These are phyloP conservation scores for Niveomyces coronatus DNA, from an alignment of 2,329 filamentous ascomycete species.

Conservation along the genomic window DNA sequence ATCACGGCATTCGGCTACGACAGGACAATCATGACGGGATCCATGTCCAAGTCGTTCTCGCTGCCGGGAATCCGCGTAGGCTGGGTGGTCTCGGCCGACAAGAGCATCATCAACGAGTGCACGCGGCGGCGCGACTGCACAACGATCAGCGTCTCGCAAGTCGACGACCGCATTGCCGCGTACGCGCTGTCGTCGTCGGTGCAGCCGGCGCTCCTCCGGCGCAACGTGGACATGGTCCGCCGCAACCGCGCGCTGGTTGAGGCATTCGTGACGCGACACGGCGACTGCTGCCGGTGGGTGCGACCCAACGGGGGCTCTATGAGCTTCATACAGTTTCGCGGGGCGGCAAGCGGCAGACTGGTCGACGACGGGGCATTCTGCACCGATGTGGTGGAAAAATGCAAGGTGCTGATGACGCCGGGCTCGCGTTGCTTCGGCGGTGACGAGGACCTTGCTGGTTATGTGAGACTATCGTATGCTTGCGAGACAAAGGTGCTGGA, in stretches of 20 bases:
- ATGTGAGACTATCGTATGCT: conserved; percentile 68
- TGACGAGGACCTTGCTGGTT: conserved; percentile 57
- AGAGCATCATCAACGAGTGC: conserved; percentile 50
- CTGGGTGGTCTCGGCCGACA: conserved; percentile 65
- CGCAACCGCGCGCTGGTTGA: conserved; percentile 58
- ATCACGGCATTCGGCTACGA: conserved; percentile 62
- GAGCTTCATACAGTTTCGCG: conserved; percentile 60
- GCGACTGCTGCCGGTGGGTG: conserved; percentile 56
- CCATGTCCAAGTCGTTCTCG: conserved; percentile 77
- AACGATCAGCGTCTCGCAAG: conserved; percentile 54
- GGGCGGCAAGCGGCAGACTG: conserved; percentile 39
- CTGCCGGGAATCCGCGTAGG: conserved; percentile 73
- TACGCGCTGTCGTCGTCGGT: conserved; percentile 54
- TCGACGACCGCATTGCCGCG: conserved; percentile 69
- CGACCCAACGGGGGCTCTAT: conserved; percentile 72
- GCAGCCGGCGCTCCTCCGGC: conserved; percentile 28
- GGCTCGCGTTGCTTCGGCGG: conserved; percentile 64
- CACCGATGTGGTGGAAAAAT: conserved; percentile 53
- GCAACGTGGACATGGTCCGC: conserved; percentile 44
- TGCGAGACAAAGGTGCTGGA: conserved; percentile 59
- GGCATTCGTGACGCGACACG: conserved; percentile 54
- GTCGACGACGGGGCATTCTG: conserved; percentile 69
- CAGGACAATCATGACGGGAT: conserved; percentile 63
- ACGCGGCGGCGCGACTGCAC: conserved; percentile 68
- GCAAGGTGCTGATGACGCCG: conserved; percentile 64